Evolutionary conservation across 257 asterid genomes (phyloP).

Genomic region (Euphrasia confusa): DNA sequence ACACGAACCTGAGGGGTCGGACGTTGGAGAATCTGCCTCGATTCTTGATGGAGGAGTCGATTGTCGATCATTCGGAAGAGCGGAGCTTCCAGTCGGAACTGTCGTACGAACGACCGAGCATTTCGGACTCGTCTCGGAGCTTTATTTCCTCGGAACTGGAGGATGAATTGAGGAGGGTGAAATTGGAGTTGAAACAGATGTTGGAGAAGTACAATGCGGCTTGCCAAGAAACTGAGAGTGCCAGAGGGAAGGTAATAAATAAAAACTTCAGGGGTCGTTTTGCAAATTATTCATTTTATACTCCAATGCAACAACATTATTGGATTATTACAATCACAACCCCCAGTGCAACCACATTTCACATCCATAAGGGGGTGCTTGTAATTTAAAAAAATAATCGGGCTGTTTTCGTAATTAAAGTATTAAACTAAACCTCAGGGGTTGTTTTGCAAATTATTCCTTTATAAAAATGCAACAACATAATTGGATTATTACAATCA

Average conservation of each 20-base stretch:
- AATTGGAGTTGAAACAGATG: slow-evolving; percentile 56
- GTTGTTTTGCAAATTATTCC: too few relatives aligned
- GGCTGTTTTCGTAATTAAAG: not conserved
- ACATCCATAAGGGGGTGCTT: too few relatives aligned
- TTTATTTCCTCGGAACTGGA: slow-evolving; percentile 49
- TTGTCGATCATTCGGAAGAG: slow-evolving; percentile 27
- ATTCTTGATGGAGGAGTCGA: slow-evolving; percentile 16
- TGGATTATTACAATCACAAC: not conserved
- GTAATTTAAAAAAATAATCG: not conserved
- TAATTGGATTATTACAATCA: too few relatives aligned
- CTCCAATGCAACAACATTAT: not conserved
- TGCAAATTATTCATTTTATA: not conserved
- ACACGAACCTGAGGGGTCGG: slow-evolving; percentile 24
- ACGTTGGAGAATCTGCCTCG: slow-evolving; percentile 14
- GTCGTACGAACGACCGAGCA: slow-evolving; percentile 29
- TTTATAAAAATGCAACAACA: too few relatives aligned
- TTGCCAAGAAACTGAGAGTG: slow-evolving; percentile 44
- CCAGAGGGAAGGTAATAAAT: slow-evolving; percentile 39
- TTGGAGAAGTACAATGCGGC: slow-evolving; percentile 52
- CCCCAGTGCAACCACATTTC: too few relatives aligned
- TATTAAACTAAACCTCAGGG: not conserved
- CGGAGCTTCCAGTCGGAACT: slow-evolving; percentile 32
- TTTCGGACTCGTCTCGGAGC: slow-evolving; percentile 29
- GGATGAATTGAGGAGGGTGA: slow-evolving; percentile 58
- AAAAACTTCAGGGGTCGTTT: not conserved